Evolutionary conservation across 352 stramenopile genomes (phyloP), one percentile per base, ranked within the genome.

Genomic region (Pilasporangium apinafurcum): DNA sequence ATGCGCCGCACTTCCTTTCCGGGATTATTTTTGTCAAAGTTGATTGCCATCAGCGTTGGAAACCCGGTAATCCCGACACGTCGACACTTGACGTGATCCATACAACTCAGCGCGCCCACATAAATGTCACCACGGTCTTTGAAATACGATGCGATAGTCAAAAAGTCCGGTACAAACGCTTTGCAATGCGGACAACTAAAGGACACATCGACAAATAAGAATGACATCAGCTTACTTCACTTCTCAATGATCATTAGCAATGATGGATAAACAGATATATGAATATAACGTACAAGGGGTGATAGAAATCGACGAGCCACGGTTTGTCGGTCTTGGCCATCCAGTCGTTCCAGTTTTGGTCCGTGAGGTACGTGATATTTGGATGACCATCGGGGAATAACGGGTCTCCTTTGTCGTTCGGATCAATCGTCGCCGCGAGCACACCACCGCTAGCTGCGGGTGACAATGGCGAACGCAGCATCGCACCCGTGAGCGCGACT

Each of bases 291-390:
- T 75, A 92, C 79, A 87, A 92, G 7, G 79, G 79, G 50, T 92
- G 79, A 53, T 92, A 92, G 53, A 92, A 92, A 62, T 92, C 76
- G 20, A 92, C 65, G 37, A 92, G 56, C 79, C 79, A 92, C 22
- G 79, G 79, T 39, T 83, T 83, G 58, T 85, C 71, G 33, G 76
- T 86, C 58, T 83, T 74, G 44, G 57, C 44, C 59, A 85, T 72
- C 57, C 78, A 67, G 31, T 68, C 51, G 56, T 89, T 68, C 68
- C 72, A 92, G 63, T 92, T 92, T 32, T 78, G 63, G 61, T 92
- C 79, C 34, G 79, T 92, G 51, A 92, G 62, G 64, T 76, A 92
- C 59, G 79, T 92, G 63, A 92, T 78, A 54, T 92, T 92, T 6
- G 79, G 76, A 59, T 92, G 76, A n/a, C 61, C 68, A n/a, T 84